These are phyloP conservation scores for Hibiscus mutabilis DNA, from an alignment of 345 rosid genomes.

Conservation along the genomic window DNA sequence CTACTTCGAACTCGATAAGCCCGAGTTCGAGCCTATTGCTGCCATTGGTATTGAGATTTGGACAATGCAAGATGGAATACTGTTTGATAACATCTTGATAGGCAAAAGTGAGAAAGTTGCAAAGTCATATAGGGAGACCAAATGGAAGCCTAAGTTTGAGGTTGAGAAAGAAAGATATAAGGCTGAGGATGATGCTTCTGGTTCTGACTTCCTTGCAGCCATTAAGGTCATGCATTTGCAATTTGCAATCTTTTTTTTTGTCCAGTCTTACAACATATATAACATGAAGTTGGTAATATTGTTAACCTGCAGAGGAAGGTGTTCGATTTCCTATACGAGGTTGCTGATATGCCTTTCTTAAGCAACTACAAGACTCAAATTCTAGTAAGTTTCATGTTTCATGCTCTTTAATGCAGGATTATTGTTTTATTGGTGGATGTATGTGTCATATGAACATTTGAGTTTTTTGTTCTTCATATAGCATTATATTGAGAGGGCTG, in stretches of 20 bases:
- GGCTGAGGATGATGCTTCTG: conserved; percentile 59
- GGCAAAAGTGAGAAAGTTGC: conserved; percentile 60
- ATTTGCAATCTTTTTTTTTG: not conserved
- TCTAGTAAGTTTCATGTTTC: conserved; percentile 33
- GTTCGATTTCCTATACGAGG: conserved; percentile 55
- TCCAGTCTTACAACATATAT: not conserved
- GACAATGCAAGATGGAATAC: conserved; percentile 89
- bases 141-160: conserved; percentile 67
- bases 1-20: conserved; percentile 66
- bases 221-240: conserved; percentile 22
- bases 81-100: conserved; percentile 72
- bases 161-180: conserved; percentile 66
- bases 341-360: conserved; percentile 66
- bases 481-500: conserved; percentile 69
- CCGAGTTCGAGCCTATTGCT: conserved; percentile 68
- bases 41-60: conserved; percentile 86
- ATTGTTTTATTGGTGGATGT: conserved; percentile 1
- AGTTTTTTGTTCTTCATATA: conserved; percentile 7
- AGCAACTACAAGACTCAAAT: conserved; percentile 49
- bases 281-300: not conserved
- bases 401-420: not conserved
- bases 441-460: not conserved
- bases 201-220: conserved; percentile 38
- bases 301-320: conserved; percentile 41
- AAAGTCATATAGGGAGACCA: conserved; percentile 31